Base-by-base conservation (phyloP, 1,284 basidiomycete genomes). In the Sporisorium graminicola region DNA sequence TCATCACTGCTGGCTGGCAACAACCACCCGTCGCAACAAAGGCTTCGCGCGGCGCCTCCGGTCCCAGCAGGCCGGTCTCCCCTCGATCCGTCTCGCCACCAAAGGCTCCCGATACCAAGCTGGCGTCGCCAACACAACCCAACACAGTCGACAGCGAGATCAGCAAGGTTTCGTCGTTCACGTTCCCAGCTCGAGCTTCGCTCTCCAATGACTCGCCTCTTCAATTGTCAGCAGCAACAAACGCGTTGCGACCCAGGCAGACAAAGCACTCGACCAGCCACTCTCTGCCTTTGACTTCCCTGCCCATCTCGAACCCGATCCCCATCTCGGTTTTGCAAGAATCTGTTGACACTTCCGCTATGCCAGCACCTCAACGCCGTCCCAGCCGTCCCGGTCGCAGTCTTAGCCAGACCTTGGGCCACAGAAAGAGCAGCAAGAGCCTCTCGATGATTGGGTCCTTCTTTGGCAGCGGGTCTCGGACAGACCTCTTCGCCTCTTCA, bases 361-460 rank as follows among this genome's bases (percentile, higher is more conserved):
- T 33, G 29, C 18, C 35, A 5, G 13, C 13, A 5, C 53, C 51
- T 9, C 70, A 67, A 37, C 65, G 65, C 20, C 64, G 60, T 18
- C 60, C 57, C 8, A 64, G 53, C 27, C 54, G 40, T 8, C 8
- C 40, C 5, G 58, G 56, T 40, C 52, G 68, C 29, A 72, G 58
- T 29, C 42, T 58, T n/a, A 55, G 58, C 29, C 44, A 52, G 22
- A 65, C 29, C 24, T 22, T 65, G n/a, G 52, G 55, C 43, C 62
- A 67, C 29, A 50, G 73, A n/a, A 75, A 59, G 66, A 71, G 42
- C 58, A 75, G 67, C 67, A 67, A 51, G 56, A 75, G 73, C n/a
- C 52, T 75, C 13, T 69, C 73, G 7, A 62, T 70, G 59, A 46
- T 75, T 24, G 62, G 65, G 4, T 53, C 37, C 31, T 53, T 75